Percentiles rank a stretch among this genome's conserved stretches.
Evolutionary conservation across 2,329 filamentous ascomycete species (phyloP).

Genomic region (Alternaria infectoria): DNA sequence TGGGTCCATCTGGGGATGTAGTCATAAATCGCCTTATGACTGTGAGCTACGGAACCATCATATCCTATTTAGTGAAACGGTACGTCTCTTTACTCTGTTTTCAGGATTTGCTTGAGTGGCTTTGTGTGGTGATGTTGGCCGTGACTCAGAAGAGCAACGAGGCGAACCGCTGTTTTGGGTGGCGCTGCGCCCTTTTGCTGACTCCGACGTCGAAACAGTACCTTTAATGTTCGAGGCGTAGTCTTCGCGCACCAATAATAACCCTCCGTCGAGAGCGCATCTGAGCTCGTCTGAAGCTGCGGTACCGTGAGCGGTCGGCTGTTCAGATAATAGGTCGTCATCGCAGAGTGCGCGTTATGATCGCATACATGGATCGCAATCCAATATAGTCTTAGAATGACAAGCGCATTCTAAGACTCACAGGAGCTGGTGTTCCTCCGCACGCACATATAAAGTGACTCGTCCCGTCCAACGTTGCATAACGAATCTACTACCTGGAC

Average conservation of each 20-base stretch:
- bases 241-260: not conserved
- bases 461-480: not conserved
- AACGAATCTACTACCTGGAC: no score
- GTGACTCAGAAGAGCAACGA: not conserved
- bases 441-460: not conserved
- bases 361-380: not conserved
- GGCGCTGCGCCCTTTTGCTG: not conserved
- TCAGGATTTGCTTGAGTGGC: not conserved
- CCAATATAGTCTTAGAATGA: no score
- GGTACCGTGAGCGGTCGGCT: not conserved
- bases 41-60: no score
- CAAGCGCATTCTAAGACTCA: not conserved
- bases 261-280: accelerated
- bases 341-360: not conserved
- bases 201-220: not conserved
- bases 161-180: not conserved
- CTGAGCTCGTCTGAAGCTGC: not conserved
- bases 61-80: no score
- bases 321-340: not conserved
- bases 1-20: no score
- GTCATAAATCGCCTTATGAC: no score
- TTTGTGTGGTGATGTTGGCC: not conserved
- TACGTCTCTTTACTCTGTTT: no score
- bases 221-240: not conserved
- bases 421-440: not conserved